These are phyloP conservation scores for Populus trichocarpa DNA, from an alignment of 441 rosid genomes.

Conservation along the genomic window DNA sequence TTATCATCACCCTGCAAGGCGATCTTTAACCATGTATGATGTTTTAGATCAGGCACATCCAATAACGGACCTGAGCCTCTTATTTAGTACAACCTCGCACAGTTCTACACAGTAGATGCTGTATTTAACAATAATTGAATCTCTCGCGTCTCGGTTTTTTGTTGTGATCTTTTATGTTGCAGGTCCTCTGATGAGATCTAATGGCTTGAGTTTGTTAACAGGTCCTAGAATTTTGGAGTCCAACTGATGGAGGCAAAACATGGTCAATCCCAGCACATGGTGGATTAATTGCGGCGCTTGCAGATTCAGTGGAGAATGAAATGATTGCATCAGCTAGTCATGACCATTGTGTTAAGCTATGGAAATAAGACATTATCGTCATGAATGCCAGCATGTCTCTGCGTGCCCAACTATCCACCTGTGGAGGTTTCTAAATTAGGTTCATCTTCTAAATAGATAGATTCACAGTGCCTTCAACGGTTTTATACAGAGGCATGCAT, in stretches of 20 bases:
- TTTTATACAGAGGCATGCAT: not conserved
- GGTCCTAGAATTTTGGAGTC: constrained; percentile 51
- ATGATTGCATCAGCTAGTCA: constrained; percentile 44
- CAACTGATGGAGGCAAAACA: constrained; percentile 27
- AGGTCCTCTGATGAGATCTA: constrained; percentile 1
- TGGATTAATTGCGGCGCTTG: constrained; percentile 33
- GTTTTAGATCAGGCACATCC: not conserved
- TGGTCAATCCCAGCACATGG: constrained; percentile 33
- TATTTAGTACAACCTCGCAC: not conserved
- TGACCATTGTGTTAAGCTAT: constrained; percentile 39
- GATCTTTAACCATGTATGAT: not conserved
- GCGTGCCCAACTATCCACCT: not conserved
- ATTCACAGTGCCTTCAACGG: not conserved
- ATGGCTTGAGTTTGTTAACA: constrained; percentile 16
- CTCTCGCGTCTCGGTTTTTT: not conserved
- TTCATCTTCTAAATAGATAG: not conserved
- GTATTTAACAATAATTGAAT: not conserved
- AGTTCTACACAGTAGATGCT: not conserved
- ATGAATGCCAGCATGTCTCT: not conserved
- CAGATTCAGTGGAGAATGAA: constrained; percentile 25
- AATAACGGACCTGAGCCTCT: not conserved
- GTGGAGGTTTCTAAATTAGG: not conserved
- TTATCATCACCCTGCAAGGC: not conserved
- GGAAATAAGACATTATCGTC: constrained; percentile 26
- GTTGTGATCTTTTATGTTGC: not conserved